phyloP scores from a whole-genome alignment of 2,329 filamentous ascomycete genomes.

The Microdochium nivale region DNA sequence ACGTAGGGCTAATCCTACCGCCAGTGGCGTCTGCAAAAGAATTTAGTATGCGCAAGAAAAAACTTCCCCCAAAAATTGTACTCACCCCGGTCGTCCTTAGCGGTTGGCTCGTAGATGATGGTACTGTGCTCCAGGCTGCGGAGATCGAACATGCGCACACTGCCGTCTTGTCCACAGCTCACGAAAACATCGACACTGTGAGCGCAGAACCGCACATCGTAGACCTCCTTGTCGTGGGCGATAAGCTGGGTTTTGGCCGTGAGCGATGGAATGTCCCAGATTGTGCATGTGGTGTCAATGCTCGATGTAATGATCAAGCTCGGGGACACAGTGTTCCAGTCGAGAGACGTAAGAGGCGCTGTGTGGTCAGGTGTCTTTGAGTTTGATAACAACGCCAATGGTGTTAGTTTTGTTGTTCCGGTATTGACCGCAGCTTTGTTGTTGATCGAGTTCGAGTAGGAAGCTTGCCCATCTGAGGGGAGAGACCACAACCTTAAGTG shows the following conservation, averaged over 20 bases:
- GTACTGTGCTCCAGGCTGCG: conserved; percentile 95
- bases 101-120: conserved; percentile 96
- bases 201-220: conserved; percentile 95
- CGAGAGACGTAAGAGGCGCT: conserved; percentile 87
- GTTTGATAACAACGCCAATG: conserved; percentile 87
- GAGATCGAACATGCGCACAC: conserved; percentile 97
- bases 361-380: conserved; percentile 98
- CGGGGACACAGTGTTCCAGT: conserved; percentile 96
- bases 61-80: conserved; percentile 1
- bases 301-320: conserved; percentile 98
- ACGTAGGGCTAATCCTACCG: conserved; percentile 62
- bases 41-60: conserved; percentile 1
- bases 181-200: conserved; percentile 99
- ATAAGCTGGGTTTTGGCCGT: conserved; percentile 98
- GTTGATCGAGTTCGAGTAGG: conserved; percentile 59
- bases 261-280: conserved; percentile 97
- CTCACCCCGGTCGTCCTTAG: conserved; percentile 69
- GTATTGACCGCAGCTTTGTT: conserved; percentile 46
- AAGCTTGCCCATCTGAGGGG: conserved; percentile 53
- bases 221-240: conserved; percentile 97
- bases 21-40: conserved; percentile 40
- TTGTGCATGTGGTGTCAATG: conserved; percentile 98
- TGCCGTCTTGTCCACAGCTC: conserved; percentile 93
- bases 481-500: conserved; percentile 92
- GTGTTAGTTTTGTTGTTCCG: conserved; percentile 72